Percentiles rank a stretch among this genome's conserved stretches.
Conservation (phyloP, 306 rosid genomes). For the barrel medic (Medicago truncatula) region DNA sequence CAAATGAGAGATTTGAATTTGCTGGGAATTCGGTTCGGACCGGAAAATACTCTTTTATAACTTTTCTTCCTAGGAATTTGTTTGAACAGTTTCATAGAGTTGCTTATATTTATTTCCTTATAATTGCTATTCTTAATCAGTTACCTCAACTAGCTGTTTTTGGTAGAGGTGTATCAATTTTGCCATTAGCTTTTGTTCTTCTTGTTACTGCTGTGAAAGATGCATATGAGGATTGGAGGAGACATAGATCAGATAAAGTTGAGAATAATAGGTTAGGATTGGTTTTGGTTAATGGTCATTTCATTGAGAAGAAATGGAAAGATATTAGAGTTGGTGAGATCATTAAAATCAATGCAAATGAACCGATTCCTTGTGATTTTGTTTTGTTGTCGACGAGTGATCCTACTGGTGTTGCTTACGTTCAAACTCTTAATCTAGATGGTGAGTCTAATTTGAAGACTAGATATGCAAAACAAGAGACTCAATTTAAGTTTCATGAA, state of each 20-base stretch:
- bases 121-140: constrained; percentile 89
- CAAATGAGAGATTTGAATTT: constrained; percentile 73
- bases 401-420: constrained; percentile 92
- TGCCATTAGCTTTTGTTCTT: constrained; percentile 85
- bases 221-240: constrained; percentile 87
- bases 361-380: constrained; percentile 89
- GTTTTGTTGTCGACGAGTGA: constrained; percentile 92
- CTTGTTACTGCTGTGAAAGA: constrained; percentile 91
- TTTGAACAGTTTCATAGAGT: constrained; percentile 97
- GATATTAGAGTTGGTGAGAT: constrained; percentile 83
- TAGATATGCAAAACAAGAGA: constrained; percentile 91
- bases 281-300: constrained; percentile 64
- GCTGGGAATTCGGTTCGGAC: constrained; percentile 75
- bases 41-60: constrained; percentile 67
- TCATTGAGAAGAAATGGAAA: constrained; percentile 71
- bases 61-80: constrained; percentile 85
- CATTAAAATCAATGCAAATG: constrained; percentile 64
- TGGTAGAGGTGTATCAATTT: constrained; percentile 77
- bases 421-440: constrained; percentile 89
- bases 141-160: constrained; percentile 95
- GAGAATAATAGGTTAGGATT: constrained; percentile 86
- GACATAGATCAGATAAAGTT: constrained; percentile 79
- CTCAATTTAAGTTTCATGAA: constrained; percentile 65
- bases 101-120: constrained; percentile 88
- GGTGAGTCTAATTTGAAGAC: constrained; percentile 98